Evolutionary conservation across 2,329 filamentous ascomycete genomes (phyloP).

Genomic region (Hymenoscyphus salicellus): DNA sequence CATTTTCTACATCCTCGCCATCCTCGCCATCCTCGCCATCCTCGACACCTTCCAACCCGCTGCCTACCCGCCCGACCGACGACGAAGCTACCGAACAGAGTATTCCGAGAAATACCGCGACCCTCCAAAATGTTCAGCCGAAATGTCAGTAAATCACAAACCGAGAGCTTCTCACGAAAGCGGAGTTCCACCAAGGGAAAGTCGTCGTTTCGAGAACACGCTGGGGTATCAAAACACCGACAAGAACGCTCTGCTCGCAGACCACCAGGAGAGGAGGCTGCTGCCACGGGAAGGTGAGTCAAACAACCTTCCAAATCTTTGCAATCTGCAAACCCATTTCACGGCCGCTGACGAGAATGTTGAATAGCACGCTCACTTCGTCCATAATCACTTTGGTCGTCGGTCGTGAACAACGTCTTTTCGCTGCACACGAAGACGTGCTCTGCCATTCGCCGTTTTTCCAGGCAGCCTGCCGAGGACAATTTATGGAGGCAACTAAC

Average conservation of each 20-base stretch:
- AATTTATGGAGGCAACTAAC: slow-evolving; percentile 72
- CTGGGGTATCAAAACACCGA: slow-evolving; percentile 35
- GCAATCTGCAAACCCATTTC: slow-evolving; percentile 4
- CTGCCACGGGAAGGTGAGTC: slow-evolving; percentile 26
- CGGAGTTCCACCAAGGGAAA: slow-evolving; percentile 28
- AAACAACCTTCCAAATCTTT: background rate
- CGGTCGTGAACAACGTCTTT: slow-evolving; percentile 80
- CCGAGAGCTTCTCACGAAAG: slow-evolving; percentile 35
- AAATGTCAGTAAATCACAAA: slow-evolving; percentile 32
- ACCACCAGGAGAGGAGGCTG: slow-evolving; percentile 29
- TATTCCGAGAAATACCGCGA: background rate
- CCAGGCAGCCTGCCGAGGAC: slow-evolving; percentile 65
- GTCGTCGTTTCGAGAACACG: slow-evolving; percentile 37
- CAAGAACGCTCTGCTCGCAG: slow-evolving; percentile 30
- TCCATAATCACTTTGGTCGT: slow-evolving; percentile 86
- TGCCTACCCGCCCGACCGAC: slow-evolving; percentile 5
- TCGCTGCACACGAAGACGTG: slow-evolving; percentile 93
- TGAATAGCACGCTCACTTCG: slow-evolving; percentile 43
- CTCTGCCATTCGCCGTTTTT: slow-evolving; percentile 85
- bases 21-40: slow-evolving; percentile 13
- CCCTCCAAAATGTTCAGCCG: slow-evolving; percentile 30
- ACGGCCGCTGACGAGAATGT: slow-evolving; percentile 16
- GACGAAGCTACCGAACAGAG: slow-evolving; percentile 7
- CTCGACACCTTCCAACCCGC: slow-evolving; percentile 16
- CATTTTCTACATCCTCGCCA: slow-evolving; percentile 9